Conservation (phyloP, 176 grass and related monocot species). For the Phyllostachys edulis region DNA sequence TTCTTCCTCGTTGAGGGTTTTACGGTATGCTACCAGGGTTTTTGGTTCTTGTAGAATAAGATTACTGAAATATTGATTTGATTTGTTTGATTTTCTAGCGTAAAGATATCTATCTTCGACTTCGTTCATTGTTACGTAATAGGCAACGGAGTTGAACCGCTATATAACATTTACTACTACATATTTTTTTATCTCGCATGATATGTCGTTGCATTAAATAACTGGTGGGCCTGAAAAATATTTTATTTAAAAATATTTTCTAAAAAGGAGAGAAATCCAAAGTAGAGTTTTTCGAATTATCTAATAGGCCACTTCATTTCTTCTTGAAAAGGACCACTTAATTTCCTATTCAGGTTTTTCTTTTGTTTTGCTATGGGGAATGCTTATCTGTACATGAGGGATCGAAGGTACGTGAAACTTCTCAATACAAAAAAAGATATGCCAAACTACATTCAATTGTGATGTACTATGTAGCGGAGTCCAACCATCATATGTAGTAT, state of each 20-base stretch:
- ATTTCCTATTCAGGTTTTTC: too few relatives aligned
- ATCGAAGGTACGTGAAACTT: not conserved
- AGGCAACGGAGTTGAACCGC: too few relatives aligned
- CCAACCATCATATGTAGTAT: not conserved
- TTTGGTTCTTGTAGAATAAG: rapidly evolving
- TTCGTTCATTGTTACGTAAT: not conserved
- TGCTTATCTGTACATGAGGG: not conserved
- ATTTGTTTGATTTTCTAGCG: not conserved
- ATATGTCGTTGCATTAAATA: not conserved
- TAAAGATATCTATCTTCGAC: not conserved
- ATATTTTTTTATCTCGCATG: not conserved
- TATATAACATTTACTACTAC: not conserved
- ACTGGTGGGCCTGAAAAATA: too few relatives aligned
- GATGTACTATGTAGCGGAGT: not conserved
- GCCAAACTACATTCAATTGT: not conserved
- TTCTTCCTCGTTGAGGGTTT: too few relatives aligned
- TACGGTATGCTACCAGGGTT: too few relatives aligned
- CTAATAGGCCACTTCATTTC: not conserved
- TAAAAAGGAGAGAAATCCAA: not conserved
- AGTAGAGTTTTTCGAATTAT: not conserved
- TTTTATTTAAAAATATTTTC: not conserved
- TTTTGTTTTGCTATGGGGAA: not conserved
- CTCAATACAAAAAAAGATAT: not conserved
- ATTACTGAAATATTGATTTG: not conserved
- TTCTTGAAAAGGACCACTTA: not conserved